These are phyloP conservation scores for Globisporangium barbulae DNA, from an alignment of 352 stramenopile genomes.

Conservation along the genomic window DNA sequence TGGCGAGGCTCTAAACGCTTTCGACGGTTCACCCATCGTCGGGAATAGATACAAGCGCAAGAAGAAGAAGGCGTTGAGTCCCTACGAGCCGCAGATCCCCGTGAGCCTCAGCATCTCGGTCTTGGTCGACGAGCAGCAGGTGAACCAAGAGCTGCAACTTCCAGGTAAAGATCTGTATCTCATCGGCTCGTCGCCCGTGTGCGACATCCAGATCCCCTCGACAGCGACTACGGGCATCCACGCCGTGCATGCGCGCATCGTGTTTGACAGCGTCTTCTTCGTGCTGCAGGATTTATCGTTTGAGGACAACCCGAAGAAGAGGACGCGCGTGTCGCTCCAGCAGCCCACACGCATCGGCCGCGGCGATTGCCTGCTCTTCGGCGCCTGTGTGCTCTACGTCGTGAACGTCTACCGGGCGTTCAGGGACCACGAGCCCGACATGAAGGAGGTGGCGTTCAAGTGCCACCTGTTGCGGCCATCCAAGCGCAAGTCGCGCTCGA, in stretches of 20 bases:
- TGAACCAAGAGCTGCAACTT: slow-evolving; percentile 23
- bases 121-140: slow-evolving; percentile 15
- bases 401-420: slow-evolving; percentile 49
- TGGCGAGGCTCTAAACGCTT: slow-evolving; percentile 18
- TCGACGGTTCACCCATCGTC: slow-evolving; percentile 33
- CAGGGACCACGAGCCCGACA: slow-evolving; percentile 47
- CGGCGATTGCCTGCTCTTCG: slow-evolving; percentile 58
- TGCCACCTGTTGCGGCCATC: slow-evolving; percentile 60
- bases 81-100: slow-evolving; percentile 15
- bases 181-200: slow-evolving; percentile 53
- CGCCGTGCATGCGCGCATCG: slow-evolving; percentile 55
- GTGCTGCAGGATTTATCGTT: slow-evolving; percentile 72
- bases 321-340: slow-evolving; percentile 50
- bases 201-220: slow-evolving; percentile 46
- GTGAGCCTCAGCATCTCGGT: slow-evolving; percentile 13
- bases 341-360: slow-evolving; percentile 48
- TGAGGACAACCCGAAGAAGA: slow-evolving; percentile 44
- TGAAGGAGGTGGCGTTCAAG: slow-evolving; percentile 61
- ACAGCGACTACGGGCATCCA: slow-evolving; percentile 29
- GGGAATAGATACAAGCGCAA: slow-evolving; percentile 53
- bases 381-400: slow-evolving; percentile 48
- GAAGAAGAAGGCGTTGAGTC: slow-evolving; percentile 14
- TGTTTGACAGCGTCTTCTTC: slow-evolving; percentile 64
- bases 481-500: slow-evolving; percentile 51
- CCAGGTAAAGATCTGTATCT: slow-evolving; percentile 31